Conservation (phyloP, 108 stramenopile genomes). For the Aurantiochytrium sp. region DNA sequence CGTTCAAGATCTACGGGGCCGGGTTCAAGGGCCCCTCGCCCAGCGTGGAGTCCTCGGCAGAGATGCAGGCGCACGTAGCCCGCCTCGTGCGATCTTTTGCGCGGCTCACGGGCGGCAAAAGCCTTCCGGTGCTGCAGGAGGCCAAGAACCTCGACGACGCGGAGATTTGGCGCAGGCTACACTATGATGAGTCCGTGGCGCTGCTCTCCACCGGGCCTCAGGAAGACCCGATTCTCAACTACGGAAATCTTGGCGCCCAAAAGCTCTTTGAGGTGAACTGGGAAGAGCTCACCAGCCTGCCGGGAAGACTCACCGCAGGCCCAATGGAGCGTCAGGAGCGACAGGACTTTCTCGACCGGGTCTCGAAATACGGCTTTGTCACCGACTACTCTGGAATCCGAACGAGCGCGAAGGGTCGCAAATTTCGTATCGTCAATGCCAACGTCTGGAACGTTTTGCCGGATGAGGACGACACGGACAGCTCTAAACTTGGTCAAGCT, state of each 20-base stretch:
- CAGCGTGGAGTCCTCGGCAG: not conserved
- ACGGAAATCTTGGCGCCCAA: not conserved
- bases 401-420: not conserved
- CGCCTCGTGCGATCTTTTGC: not conserved
- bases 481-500: not conserved
- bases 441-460: conserved; percentile 1
- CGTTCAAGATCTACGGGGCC: not conserved
- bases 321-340: not conserved
- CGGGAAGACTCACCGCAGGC: not conserved
- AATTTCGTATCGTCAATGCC: not conserved
- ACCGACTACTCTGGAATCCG: not conserved
- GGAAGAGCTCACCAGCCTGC: not conserved
- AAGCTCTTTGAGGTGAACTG: not conserved
- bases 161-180: not conserved
- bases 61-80: not conserved
- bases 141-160: not conserved
- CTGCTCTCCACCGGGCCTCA: not conserved
- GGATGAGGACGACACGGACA: not conserved
- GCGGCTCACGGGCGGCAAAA: not conserved
- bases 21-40: not conserved
- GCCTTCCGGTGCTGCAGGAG: no score
- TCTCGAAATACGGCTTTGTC: not conserved
- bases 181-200: not conserved
- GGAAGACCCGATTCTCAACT: not conserved
- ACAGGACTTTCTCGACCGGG: not conserved